phyloP scores from a whole-genome alignment of 768 basidiomycete species.

The Boletus rex-veris region DNA sequence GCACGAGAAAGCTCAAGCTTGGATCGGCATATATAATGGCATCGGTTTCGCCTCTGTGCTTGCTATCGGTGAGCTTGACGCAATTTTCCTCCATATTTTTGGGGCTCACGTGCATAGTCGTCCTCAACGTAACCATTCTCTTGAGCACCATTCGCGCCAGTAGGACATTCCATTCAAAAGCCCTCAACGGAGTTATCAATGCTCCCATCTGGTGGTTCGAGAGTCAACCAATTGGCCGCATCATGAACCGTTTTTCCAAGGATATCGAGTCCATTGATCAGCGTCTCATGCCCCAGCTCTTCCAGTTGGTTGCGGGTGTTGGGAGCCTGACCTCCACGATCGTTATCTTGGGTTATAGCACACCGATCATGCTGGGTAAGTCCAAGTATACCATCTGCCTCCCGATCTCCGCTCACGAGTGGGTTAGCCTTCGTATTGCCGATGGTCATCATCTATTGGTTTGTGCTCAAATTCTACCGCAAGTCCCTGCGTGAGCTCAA shows the following conservation, averaged over 20 bases:
- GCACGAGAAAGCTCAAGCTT: conserved; percentile 21
- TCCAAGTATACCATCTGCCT: conserved; percentile 19
- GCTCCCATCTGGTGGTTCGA: conserved; percentile 32
- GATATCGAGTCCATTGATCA: conserved; percentile 40
- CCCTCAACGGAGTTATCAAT: conserved; percentile 21
- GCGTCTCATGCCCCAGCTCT: conserved; percentile 31
- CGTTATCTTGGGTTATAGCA: conserved; percentile 22
- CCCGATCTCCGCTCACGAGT: conserved; percentile 17
- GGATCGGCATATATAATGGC: conserved; percentile 31
- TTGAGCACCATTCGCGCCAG: conserved; percentile 27
- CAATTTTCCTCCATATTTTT: neutral
- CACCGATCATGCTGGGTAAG: conserved; percentile 36
- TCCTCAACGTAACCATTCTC: conserved; percentile 25
- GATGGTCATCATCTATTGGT: conserved; percentile 34
- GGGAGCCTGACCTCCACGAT: conserved; percentile 24
- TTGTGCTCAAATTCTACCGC: conserved; percentile 46
- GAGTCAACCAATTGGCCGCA: conserved; percentile 39
- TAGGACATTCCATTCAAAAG: conserved; percentile 24
- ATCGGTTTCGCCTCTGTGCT: conserved; percentile 22
- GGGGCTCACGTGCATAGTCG: conserved; percentile 14
- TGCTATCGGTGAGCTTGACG: conserved; percentile 14
- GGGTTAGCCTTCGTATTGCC: conserved; percentile 22
- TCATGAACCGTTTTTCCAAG: conserved; percentile 48
- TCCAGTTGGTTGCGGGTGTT: conserved; percentile 23
- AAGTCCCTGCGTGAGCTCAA: conserved; percentile 48